Evolutionary conservation across 768 basidiomycete genomes (phyloP).

Genomic region (Suillus placidus): DNA sequence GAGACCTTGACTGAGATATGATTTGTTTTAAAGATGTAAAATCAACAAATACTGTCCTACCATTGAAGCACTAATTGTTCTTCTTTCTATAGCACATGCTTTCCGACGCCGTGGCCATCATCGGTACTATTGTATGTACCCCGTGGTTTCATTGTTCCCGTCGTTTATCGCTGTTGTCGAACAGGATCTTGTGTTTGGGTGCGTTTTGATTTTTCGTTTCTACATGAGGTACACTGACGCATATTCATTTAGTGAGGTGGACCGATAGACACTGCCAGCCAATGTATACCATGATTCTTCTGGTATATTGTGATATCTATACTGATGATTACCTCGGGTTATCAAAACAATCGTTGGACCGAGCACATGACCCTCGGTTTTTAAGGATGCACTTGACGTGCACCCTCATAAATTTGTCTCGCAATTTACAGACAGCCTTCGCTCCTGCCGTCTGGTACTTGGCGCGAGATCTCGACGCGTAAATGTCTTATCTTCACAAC

Average conservation of each 20-base stretch:
- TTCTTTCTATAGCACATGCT: constrained; percentile 69
- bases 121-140: constrained; percentile 88
- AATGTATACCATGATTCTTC: background rate
- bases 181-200: constrained; percentile 92
- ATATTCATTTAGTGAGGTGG: constrained; percentile 28
- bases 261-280: constrained; percentile 30
- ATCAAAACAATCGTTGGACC: background rate
- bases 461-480: too few species aligned
- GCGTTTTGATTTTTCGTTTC: constrained; percentile 38
- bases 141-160: constrained; percentile 9
- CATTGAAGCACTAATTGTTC: constrained; percentile 18
- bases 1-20: constrained; percentile 6
- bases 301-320: background rate
- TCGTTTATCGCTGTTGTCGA: constrained; percentile 15
- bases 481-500: too few species aligned
- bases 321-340: background rate
- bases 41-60: background rate
- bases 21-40: constrained; percentile 41
- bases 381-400: background rate
- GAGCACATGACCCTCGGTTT: background rate
- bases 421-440: background rate
- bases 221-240: background rate
- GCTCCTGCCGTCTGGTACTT: constrained; percentile 12
- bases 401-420: background rate
- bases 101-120: constrained; percentile 94